Conservation (phyloP, 2,329 filamentous ascomycete genomes). For the Plectosphaerella sp. region DNA sequence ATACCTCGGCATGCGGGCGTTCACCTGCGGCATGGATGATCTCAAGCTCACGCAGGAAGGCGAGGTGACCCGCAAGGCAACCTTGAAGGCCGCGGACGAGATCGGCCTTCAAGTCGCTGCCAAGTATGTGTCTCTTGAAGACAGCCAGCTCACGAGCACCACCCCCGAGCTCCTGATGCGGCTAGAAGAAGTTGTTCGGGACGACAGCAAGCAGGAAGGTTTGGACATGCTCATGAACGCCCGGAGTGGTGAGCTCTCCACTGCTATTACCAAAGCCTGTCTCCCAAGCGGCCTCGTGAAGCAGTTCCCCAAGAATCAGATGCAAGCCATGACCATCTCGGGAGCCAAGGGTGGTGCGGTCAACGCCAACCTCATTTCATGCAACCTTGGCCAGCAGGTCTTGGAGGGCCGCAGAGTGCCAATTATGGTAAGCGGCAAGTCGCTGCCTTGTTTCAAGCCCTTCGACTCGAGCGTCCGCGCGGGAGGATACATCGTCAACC, state of each 20-base stretch:
- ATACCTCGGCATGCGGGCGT: conserved; percentile 87
- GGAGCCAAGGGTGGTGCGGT: conserved; percentile 91
- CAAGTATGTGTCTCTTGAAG: conserved; percentile 80
- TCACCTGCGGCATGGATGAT: conserved; percentile 97
- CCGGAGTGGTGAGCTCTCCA: conserved; percentile 65
- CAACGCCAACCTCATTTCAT: conserved; percentile 96
- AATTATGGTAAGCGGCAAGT: conserved; percentile 96
- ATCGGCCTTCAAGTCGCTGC: conserved; percentile 78
- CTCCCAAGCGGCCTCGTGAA: conserved; percentile 82
- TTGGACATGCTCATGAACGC: conserved; percentile 86
- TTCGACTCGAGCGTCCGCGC: conserved; percentile 87
- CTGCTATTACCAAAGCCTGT: conserved; percentile 71
- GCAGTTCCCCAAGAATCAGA: conserved; percentile 93
- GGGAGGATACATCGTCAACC: conserved; percentile 89
- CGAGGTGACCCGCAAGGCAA: conserved; percentile 64
- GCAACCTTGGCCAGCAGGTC: conserved; percentile 94
- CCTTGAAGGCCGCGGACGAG: conserved; percentile 60
- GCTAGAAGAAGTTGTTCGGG: conserved; percentile 83
- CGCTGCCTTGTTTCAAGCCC: conserved; percentile 86
- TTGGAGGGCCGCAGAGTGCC: conserved; percentile 92
- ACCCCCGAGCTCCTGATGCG: conserved; percentile 71
- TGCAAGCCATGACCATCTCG: conserved; percentile 97
- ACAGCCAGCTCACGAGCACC: conserved; percentile 55
- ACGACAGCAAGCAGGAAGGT: conserved; percentile 84
- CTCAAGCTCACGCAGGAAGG: conserved; percentile 78